Conservation (phyloP, 345 rosid species). For the Linum lewisii region DNA sequence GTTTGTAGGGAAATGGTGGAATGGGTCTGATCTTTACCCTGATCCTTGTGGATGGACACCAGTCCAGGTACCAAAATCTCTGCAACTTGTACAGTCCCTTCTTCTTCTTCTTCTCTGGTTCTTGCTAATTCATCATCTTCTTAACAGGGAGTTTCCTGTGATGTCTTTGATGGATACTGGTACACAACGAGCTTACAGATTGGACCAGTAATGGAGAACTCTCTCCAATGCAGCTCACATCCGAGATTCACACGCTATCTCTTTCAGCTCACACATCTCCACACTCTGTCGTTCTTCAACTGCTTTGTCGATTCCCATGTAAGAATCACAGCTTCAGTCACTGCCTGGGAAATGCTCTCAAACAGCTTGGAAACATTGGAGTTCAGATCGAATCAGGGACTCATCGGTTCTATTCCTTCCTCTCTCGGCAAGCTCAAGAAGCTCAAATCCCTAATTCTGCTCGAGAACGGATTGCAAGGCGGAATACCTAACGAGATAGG, state of each 20-base stretch:
- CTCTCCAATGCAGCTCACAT: conserved; percentile 17
- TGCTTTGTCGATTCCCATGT: conserved; percentile 24
- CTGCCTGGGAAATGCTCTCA: conserved; percentile 22
- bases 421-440: conserved; percentile 16
- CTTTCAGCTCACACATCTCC: conserved; percentile 24
- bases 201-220: conserved; percentile 29
- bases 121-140: not conserved
- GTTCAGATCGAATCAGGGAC: conserved; percentile 28
- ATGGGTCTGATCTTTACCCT: conserved; percentile 37
- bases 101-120: not conserved
- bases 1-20: conserved; percentile 29
- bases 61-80: conserved; percentile 15
- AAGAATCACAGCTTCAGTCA: conserved; percentile 13
- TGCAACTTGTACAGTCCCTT: not conserved
- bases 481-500: conserved; percentile 19
- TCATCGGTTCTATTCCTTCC: conserved; percentile 21
- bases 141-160: conserved; percentile 34
- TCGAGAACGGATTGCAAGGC: conserved; percentile 30
- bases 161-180: conserved; percentile 24
- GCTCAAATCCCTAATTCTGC: conserved; percentile 24
- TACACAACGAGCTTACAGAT: conserved; percentile 22
- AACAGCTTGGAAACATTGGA: conserved; percentile 20
- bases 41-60: conserved; percentile 40
- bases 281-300: conserved; percentile 22
- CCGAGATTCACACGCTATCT: conserved; percentile 23